phyloP scores from a whole-genome alignment of 768 basidiomycete species.

The Termitomyces sp. region DNA sequence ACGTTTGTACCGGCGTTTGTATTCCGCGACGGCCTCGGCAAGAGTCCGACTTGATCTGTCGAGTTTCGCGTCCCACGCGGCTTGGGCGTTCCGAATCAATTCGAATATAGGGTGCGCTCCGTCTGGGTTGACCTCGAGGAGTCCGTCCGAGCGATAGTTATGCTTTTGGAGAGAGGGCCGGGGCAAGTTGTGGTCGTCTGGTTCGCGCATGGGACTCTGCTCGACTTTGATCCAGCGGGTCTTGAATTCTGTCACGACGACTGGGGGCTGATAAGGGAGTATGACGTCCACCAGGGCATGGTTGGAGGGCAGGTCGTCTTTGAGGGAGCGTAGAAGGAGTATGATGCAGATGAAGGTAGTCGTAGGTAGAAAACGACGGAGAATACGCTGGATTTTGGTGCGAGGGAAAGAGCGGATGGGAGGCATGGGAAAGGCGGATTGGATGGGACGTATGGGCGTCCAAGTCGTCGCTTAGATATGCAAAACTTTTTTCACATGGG shows the following conservation, averaged over 20 bases:
- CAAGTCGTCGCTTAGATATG: too few species aligned
- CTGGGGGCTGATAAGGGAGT: background rate
- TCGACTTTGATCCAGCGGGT: background rate
- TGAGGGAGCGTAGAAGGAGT: background rate
- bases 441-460: too few species aligned
- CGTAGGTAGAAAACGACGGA: background rate
- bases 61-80: constrained; percentile 54
- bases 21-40: constrained; percentile 71
- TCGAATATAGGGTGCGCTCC: constrained; percentile 71
- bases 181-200: background rate
- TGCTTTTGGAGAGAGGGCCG: constrained; percentile 25
- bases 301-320: background rate
- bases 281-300: background rate
- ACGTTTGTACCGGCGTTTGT: constrained; percentile 65
- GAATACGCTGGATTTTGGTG: background rate
- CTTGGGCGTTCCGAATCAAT: constrained; percentile 68
- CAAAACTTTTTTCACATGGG: too few species aligned
- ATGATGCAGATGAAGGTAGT: background rate
- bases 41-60: constrained; percentile 68
- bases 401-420: background rate
- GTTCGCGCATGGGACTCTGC: background rate
- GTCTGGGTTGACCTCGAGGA: constrained; percentile 32
- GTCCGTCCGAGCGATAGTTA: constrained; percentile 29
- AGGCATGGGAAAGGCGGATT: background rate
- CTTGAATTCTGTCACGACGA: background rate